These are phyloP conservation scores for Metarhizium album DNA, from an alignment of 2,329 filamentous ascomycete species.

Conservation along the genomic window DNA sequence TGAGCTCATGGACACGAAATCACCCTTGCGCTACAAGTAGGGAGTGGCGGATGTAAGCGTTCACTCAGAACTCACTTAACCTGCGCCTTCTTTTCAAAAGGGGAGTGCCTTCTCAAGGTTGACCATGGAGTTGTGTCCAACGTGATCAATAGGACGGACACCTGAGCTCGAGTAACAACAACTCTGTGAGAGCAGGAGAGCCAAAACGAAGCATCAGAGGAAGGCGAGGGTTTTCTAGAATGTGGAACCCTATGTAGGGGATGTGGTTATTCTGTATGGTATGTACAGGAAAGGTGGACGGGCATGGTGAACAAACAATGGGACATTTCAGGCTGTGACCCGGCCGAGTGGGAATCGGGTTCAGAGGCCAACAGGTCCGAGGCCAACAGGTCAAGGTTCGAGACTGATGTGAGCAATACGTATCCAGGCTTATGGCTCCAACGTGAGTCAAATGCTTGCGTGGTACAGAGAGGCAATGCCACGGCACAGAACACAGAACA, in stretches of 20 bases:
- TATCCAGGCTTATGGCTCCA: background rate
- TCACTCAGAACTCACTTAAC: background rate
- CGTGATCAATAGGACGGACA: background rate
- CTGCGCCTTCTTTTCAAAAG: background rate
- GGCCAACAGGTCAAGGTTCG: background rate
- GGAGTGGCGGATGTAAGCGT: background rate
- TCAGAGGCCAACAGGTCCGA: background rate
- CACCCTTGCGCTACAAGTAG: background rate
- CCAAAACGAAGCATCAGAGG: background rate
- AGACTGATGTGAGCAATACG: background rate
- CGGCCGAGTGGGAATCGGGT: background rate
- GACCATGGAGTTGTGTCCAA: background rate
- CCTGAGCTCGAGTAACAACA: slow-evolving; percentile 1
- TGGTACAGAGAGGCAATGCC: background rate
- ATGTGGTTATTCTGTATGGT: background rate
- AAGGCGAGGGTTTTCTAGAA: background rate
- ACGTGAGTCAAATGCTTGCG: background rate
- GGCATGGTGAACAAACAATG: background rate
- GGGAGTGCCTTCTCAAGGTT: background rate
- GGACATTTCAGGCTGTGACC: slow-evolving; percentile 1
- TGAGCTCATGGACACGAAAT: background rate
- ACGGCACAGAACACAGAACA: background rate
- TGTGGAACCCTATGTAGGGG: slow-evolving; percentile 3
- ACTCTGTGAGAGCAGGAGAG: background rate
- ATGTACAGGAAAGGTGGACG: background rate